These are phyloP conservation scores for Ogataea wickerhamii DNA, from an alignment of 805 yeast species.

Conservation along the genomic window DNA sequence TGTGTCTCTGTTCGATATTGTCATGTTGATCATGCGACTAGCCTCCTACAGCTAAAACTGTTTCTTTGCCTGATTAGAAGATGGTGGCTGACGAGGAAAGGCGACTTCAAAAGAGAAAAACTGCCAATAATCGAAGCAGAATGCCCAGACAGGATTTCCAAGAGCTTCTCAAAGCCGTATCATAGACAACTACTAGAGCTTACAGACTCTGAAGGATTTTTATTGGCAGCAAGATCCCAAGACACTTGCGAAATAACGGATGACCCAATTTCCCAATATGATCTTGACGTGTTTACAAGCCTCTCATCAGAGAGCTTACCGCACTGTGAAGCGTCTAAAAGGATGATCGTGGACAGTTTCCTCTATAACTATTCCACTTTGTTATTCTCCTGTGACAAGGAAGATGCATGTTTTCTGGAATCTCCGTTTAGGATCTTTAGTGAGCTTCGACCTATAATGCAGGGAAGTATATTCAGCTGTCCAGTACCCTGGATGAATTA, in stretches of 20 bases:
- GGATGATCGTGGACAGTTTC: conserved; percentile 41
- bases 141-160: background rate
- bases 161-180: background rate
- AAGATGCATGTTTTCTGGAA: conserved; percentile 30
- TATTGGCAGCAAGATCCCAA: background rate
- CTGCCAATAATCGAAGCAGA: background rate
- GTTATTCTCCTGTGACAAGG: conserved; percentile 30
- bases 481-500: conserved; percentile 37
- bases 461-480: conserved; percentile 31
- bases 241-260: background rate
- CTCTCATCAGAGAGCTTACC: background rate
- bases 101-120: background rate
- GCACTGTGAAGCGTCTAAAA: conserved; percentile 16
- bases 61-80: background rate
- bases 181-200: background rate
- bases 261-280: conserved; percentile 19
- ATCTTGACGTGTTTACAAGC: conserved; percentile 2
- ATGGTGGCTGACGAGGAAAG: background rate
- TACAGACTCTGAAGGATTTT: background rate
- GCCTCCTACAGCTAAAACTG: background rate
- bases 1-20: background rate
- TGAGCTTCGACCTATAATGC: conserved; percentile 29
- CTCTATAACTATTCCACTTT: conserved; percentile 39
- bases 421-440: conserved; percentile 38
- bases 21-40: background rate